A percentile compares a stretch with the other conserved stretches of the same genome.
Evolutionary conservation across 345 rosid genomes (phyloP).

Genomic region (Eucalyptus shirleyi): DNA sequence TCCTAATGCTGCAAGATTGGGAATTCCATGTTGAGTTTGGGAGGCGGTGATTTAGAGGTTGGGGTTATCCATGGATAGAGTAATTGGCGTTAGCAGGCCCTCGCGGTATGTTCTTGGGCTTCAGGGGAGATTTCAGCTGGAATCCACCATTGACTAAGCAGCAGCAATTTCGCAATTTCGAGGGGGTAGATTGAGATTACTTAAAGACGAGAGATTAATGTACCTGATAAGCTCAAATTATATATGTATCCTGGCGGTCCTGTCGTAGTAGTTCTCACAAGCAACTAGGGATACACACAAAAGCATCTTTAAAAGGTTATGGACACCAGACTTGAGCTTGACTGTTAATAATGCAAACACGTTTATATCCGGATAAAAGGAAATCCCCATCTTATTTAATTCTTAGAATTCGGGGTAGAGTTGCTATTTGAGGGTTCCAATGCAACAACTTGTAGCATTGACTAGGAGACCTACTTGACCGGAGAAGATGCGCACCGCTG

Average conservation of each 20-base stretch:
- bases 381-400: no score
- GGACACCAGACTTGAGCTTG: neutral
- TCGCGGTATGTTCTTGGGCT: rapidly evolving
- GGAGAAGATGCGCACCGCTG: no score
- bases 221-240: neutral
- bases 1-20: neutral
- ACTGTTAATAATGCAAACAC: neutral
- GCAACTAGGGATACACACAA: no score
- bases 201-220: neutral
- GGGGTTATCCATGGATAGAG: neutral
- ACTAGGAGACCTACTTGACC: no score
- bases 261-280: no score
- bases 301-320: no score
- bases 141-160: neutral
- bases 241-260: no score
- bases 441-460: no score
- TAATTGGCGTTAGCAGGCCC: neutral
- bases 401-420: no score
- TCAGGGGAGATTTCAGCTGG: neutral
- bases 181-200: neutral
- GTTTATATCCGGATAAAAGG: neutral
- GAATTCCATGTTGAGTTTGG: neutral
- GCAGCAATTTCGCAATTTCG: neutral
- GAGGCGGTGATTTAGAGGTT: neutral
- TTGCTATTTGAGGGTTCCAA: no score